phyloP scores from a whole-genome alignment of 805 yeast genomes.

The Cyberlindnera meyerae region DNA sequence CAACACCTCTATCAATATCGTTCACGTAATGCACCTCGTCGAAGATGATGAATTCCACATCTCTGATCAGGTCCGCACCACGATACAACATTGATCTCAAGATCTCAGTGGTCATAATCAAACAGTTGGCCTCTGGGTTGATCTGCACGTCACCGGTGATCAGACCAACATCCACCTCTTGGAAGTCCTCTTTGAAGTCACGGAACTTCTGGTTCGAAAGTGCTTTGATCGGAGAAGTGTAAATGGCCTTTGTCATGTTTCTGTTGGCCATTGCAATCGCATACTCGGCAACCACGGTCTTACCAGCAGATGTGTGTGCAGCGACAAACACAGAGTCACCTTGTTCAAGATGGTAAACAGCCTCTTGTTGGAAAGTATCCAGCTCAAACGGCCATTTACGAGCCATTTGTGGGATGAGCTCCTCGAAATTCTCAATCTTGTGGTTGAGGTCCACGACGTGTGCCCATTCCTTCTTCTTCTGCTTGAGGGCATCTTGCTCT shows the following conservation, averaged over 20 bases:
- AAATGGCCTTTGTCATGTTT: slow-evolving; percentile 95
- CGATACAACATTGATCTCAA: slow-evolving; percentile 91
- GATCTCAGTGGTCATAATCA: slow-evolving; percentile 97
- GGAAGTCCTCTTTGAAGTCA: slow-evolving; percentile 76
- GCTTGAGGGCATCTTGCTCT: slow-evolving; percentile 1
- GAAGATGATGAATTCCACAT: slow-evolving; percentile 94
- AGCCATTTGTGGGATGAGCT: slow-evolving; percentile 90
- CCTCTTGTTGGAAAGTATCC: slow-evolving; percentile 95
- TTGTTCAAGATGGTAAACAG: slow-evolving; percentile 91
- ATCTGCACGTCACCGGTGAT: slow-evolving; percentile 98
- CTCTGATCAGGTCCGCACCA: slow-evolving; percentile 94
- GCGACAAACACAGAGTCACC: slow-evolving; percentile 99
- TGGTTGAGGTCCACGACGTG: slow-evolving; percentile 89
- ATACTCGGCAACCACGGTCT: slow-evolving; percentile 96
- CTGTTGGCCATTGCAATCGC: slow-evolving; percentile 96
- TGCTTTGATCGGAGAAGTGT: slow-evolving; percentile 94
- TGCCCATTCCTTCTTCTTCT: slow-evolving; percentile 76
- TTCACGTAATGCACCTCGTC: slow-evolving; percentile 98
- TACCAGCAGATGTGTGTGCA: slow-evolving; percentile 98
- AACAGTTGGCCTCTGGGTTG: slow-evolving; percentile 91
- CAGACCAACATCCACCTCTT: slow-evolving; percentile 83
- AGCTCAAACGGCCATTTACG: slow-evolving; percentile 91
- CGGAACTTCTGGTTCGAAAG: slow-evolving; percentile 85
- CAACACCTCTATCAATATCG: slow-evolving; percentile 96
- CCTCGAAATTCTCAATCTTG: slow-evolving; percentile 75